These are phyloP conservation scores for Mycosphaerella arachidis DNA, from an alignment of 2,329 filamentous ascomycete genomes.

Conservation along the genomic window DNA sequence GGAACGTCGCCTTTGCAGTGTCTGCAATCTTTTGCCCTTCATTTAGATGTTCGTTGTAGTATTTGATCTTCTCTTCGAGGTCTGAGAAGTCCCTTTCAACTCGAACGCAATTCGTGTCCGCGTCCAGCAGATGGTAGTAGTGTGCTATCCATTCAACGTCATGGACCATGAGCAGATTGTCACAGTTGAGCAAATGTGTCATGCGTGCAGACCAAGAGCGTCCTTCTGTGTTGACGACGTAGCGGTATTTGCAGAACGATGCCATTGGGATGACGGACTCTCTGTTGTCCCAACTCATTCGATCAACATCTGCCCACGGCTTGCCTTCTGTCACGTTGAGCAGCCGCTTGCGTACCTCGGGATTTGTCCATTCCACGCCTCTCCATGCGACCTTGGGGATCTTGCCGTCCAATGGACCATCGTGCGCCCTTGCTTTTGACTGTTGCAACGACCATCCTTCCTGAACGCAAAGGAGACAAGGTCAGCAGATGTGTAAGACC, in stretches of 20 bases:
- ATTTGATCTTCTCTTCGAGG: constrained; percentile 23
- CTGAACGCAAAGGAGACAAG: constrained; percentile 4
- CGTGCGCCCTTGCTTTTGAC: constrained; percentile 18
- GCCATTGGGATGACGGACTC: constrained; percentile 21
- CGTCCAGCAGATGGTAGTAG: constrained; percentile 25
- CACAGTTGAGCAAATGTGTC: constrained; percentile 29
- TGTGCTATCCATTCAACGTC: constrained; percentile 28
- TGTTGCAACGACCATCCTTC: constrained; percentile 20
- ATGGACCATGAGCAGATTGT: constrained; percentile 25
- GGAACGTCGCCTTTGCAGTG: constrained; percentile 15
- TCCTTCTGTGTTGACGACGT: constrained; percentile 30
- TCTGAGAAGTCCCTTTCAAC: constrained; percentile 24
- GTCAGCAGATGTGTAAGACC: not conserved
- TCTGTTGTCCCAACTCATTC: constrained; percentile 24
- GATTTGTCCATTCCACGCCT: constrained; percentile 26
- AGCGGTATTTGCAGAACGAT: constrained; percentile 27
- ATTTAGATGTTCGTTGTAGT: constrained; percentile 18
- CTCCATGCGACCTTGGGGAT: constrained; percentile 31
- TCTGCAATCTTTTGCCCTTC: constrained; percentile 22
- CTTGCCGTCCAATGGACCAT: constrained; percentile 23
- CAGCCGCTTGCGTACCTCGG: constrained; percentile 28
- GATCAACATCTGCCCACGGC: constrained; percentile 36
- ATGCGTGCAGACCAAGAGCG: constrained; percentile 26
- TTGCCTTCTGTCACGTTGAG: constrained; percentile 30
- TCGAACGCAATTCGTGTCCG: constrained; percentile 23